Evolutionary conservation across 2,329 filamentous ascomycete genomes (phyloP), one percentile per base, ranked within the genome.

Genomic region (Aureobasidium subglaciale): DNA sequence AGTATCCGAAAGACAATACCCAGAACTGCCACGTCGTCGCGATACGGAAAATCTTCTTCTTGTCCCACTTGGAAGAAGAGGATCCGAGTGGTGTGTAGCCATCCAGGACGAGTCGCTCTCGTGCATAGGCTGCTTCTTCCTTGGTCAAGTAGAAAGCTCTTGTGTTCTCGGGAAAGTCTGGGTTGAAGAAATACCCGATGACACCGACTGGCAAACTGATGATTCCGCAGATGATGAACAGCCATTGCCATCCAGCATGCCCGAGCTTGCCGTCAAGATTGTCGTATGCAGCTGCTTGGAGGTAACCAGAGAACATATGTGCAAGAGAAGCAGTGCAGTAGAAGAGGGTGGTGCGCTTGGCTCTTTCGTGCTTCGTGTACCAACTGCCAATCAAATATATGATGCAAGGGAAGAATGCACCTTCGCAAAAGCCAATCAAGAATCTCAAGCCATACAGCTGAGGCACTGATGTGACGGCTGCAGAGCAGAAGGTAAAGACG

Each of bases 221-320:
- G 2, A 76, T 58, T 0, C 78, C 80, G 16, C 54, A 48, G n/a
- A 56, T 49, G 20, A 56, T 42, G 34, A 56, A 56, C 5, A 56
- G 54, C 75, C 77, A 80, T 32, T 79, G 69, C 82, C 82, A 85
- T 3, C 78, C 80, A 5, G 71, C 68, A 2, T 83, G 69, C 1
- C 79, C 78, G 45, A 69, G 64, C 4, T 73, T 64, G 1, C 78
- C 77, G 56, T 82, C 61, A 57, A 76, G 67, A 32, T 66, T 71
- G 1, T 61, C 67, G 55, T 73, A 69, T 35, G 75, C 73, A 7
- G 78, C 80, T 0, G 77, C 79, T 63, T 84, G 81, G 55, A 86
- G 78, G 65, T 84, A 82, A 1, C 82, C 82, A 11, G 78, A 77
- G 50, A 85, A 80, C 75, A 85, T 79, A 0, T 75, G 78, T 1